Base-by-base conservation (phyloP, 2,329 filamentous ascomycete species). In the Triangularia verruculosa region DNA sequence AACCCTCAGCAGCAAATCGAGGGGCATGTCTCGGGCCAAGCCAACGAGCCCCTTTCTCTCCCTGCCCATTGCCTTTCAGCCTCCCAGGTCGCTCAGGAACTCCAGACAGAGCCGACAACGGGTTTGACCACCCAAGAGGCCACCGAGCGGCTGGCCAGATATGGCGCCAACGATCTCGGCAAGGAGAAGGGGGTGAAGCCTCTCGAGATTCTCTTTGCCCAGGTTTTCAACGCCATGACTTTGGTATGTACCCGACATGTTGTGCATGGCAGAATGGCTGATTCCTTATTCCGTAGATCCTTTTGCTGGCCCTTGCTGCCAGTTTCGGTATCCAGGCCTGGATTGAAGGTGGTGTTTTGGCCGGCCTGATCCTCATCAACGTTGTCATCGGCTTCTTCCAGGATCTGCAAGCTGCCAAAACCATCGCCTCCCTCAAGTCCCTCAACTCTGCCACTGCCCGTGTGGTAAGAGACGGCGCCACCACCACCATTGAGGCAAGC, bases 221-320 rank as follows among this genome's bases (percentile, higher is more conserved):
- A 88, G 70, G 75, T 87, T 55, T 83, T 83, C 51, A 88, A 88
- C 72, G 85, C 85, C 8, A 86, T 88, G 85, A 87, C 83, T 68
- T 74, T 88, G 72, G 85, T 85, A 73, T 63, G 66, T 67, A 15
- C 13, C 52, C 22, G 53, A 56, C 32, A 39, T 20, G 17, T 11
- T 17, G 2, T 32, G n/a, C 20, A 57, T 20, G 22, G 20, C 11
- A 15, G 2, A 5, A 34, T 1, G n/a, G 22, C 61, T 54, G 17
- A 53, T 20, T 6, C 3, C 30, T 81, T 47, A n/a, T 72, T 77
- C 9, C 12, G 15, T 22, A 77, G 67, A 75, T 78, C 6, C 74
- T 85, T 52, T 78, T 82, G 52, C 74, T 80, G 63, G 82, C 78
- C 59, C 83, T 83, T 79, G 76, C 73, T 39, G 78, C 83, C 57